phyloP scores from a whole-genome alignment of 2,329 filamentous ascomycete species.

The Helicocarpus griseus region DNA sequence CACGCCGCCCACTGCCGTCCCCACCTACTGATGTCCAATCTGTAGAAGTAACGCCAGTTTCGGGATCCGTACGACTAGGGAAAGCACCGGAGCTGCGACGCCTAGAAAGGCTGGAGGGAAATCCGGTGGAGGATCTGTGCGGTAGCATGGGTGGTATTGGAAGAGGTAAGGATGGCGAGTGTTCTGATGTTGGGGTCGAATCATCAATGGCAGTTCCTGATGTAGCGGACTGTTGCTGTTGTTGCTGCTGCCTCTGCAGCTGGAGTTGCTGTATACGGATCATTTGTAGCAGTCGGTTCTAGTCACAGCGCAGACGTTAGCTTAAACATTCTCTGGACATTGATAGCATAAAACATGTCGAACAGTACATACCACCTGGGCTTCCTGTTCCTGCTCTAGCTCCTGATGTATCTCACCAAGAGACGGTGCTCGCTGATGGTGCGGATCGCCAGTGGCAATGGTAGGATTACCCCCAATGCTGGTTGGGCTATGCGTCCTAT shows the following conservation, averaged over 20 bases:
- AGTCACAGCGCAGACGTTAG: constrained; percentile 7
- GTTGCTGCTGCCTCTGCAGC: constrained; percentile 28
- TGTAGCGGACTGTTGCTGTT: constrained; percentile 19
- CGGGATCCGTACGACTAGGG: constrained; percentile 11
- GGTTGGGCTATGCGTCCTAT: constrained; percentile 34
- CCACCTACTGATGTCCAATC: constrained; percentile 9
- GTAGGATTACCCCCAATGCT: constrained; percentile 33
- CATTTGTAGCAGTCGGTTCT: constrained; percentile 43
- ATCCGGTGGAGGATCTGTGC: constrained; percentile 24
- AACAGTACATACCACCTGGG: constrained; percentile 35
- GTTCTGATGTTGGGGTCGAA: constrained; percentile 34
- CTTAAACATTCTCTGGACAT: neutral
- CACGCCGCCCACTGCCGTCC: constrained; percentile 22
- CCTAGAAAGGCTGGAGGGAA: constrained; percentile 23
- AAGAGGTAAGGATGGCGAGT: constrained; percentile 29
- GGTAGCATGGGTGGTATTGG: constrained; percentile 21
- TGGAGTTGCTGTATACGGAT: constrained; percentile 40
- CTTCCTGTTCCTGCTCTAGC: constrained; percentile 43
- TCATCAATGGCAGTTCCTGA: constrained; percentile 31
- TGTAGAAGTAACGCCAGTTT: constrained; percentile 6
- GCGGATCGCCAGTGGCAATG: constrained; percentile 36
- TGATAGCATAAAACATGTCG: neutral
- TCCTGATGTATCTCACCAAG: constrained; percentile 42
- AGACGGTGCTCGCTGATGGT: constrained; percentile 39
- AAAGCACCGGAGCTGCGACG: constrained; percentile 29